Base-by-base conservation (phyloP, 2,329 filamentous ascomycete species). In the Aurifilum marmelostoma region DNA sequence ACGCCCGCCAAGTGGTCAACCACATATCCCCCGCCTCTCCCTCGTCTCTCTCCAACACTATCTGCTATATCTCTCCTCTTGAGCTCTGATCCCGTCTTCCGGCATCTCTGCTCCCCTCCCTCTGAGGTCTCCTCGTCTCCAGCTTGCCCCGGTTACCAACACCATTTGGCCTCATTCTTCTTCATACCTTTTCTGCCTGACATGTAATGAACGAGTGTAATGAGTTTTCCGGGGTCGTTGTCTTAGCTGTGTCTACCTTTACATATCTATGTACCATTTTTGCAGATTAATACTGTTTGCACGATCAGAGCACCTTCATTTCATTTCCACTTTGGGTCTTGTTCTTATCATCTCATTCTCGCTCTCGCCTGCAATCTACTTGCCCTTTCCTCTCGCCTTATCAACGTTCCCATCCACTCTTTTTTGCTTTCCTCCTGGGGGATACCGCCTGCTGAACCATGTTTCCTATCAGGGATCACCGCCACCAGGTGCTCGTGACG, bases 211-310 rank as follows among this genome's bases (percentile, higher is more conserved):
- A 74, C 34, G 70, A 72, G 72, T 70, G 71, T 75, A 73, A 75
- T 78, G 71, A 76, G 75, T 74, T 79, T 78, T 76, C 75, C 74
- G 76, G 77, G 75, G 76, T 78, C 73, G 76, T 77, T 78, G 73
- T 62, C 50, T 61, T 72, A 65, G 65, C 50, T 59, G 58, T 67
- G 67, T 24, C 69, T 58, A 75, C 63, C 43, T 71, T 74, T 71
- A 73, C 67, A 67, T 64, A 68, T 69, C 70, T 70, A 63, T 71
- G 72, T 75, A 75, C 75, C 73, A 75, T 72, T n/a, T n/a, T n/a
- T 75, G 75, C 69, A 72, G 71, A 71, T 69, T 75, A 66, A 63
- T 67, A 50, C 72, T 67, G 50, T 64, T 67, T 69, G 65, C 43
- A 71, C 67, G 69, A 72, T 71, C 66, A 71, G 61, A 61, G 14